Evolutionary conservation across 202 grass and related monocot genomes (phyloP).

Genomic region (Cymbopogon flexuosus): DNA sequence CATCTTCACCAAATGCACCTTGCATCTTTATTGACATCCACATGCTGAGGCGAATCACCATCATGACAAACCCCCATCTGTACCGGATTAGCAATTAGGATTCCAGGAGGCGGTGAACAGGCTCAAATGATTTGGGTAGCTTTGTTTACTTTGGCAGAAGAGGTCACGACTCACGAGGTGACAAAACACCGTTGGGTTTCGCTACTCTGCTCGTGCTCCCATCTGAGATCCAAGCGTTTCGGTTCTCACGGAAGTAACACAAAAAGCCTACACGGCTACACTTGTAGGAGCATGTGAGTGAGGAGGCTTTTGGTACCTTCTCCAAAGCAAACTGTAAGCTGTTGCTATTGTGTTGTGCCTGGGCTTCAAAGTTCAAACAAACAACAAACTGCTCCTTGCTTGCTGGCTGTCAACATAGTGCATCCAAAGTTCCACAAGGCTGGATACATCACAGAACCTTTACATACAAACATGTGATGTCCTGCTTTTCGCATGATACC

Average conservation of each 20-base stretch:
- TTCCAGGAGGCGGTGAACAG: not conserved
- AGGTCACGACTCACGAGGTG: not conserved
- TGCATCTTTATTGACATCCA: not conserved
- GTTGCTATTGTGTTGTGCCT: constrained; percentile 25
- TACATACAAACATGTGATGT: constrained; percentile 33
- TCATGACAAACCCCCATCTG: not conserved
- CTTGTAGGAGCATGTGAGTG: not conserved
- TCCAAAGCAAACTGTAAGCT: constrained; percentile 29
- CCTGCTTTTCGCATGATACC: constrained; percentile 7
- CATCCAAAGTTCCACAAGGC: constrained; percentile 21
- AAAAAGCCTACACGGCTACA: not conserved
- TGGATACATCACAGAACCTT: constrained; percentile 26
- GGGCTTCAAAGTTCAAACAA: constrained; percentile 13
- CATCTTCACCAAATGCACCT: not conserved
- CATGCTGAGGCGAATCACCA: not conserved
- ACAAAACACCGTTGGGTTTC: not conserved
- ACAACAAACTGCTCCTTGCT: not conserved
- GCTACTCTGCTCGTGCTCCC: not conserved
- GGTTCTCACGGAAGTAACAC: not conserved
- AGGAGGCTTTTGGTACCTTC: constrained; percentile 28
- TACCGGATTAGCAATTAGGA: not conserved
- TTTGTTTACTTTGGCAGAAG: not conserved
- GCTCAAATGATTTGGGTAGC: not conserved
- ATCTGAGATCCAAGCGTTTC: not conserved
- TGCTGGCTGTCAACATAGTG: constrained; percentile 28